Base-by-base conservation (phyloP, 768 basidiomycete species). In the Mycena capillaripes region DNA sequence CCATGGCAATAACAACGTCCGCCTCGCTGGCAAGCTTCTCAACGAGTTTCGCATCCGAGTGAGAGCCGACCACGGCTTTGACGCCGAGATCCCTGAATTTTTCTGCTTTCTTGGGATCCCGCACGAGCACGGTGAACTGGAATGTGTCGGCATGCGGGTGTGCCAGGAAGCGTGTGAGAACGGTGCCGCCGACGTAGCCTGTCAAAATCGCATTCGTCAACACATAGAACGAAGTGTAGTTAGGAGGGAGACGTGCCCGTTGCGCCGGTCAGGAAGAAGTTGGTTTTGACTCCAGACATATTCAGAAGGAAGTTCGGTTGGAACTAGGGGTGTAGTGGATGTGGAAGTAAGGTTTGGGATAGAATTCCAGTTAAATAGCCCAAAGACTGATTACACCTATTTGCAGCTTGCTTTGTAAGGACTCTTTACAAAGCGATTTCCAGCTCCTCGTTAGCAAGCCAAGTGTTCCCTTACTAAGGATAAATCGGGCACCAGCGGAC, bases 161-260 rank as follows among this genome's bases (percentile, higher is more conserved):
- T 0, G 73, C 68, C 12, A 88, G 79, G 58, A 89, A 81, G n/a
- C 81, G 84, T n/a, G 78, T 57, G 30, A 89, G 81, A 36, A 88
- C 81, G 6, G 86, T 75, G 52, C 87, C 86, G 5, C 88, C 89
- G 64, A 89, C 83, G 77, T 88, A 89, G 25, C 88, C 88, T 86
- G 74, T n/a, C n/a, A n/a, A n/a, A n/a, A n/a, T n/a, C n/a, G n/a
- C 78, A n/a, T n/a, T n/a, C n/a, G n/a, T n/a, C n/a, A n/a, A n/a
- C 16, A n/a, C 5, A 23, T 34, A 19, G 8, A 27, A 40, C n/a
- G n/a, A n/a, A n/a, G n/a, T 29, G 3, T 5, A 23, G 27, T 10
- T 2, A 17, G 23, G 42, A n/a, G 0, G 21, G 17, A 58, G 77
- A 46, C n/a, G n/a, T 67, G 85, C 87, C 86, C 14, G 87, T 87